Evolutionary conservation across 257 asterid species (phyloP).

Genomic region (Gardenia jasminoides): DNA sequence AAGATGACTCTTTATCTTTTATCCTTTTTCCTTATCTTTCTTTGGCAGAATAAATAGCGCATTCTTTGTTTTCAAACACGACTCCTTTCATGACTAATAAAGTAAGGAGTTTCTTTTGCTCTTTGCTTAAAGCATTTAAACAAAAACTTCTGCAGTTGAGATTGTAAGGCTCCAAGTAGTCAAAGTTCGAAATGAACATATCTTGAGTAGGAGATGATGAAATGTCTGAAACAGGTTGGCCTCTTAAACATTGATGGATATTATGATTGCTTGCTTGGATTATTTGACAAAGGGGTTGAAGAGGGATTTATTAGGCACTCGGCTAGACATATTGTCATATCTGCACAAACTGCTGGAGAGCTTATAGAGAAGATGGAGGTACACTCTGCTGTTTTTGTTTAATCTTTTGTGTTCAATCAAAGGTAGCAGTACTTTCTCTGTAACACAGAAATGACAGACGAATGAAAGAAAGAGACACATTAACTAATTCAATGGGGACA

Average conservation of each 20-base stretch:
- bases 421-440: background rate
- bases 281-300: constrained; percentile 61
- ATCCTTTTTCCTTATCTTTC: too few relatives aligned
- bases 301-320: constrained; percentile 57
- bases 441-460: background rate
- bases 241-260: constrained; percentile 59
- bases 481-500: background rate
- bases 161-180: background rate
- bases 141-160: background rate
- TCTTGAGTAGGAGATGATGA: background rate
- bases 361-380: constrained; percentile 63
- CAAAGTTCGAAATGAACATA: background rate
- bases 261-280: constrained; percentile 57
- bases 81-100: background rate
- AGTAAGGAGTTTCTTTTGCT: too few relatives aligned
- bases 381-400: background rate
- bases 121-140: too few relatives aligned
- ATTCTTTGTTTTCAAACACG: too few relatives aligned
- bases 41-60: too few relatives aligned
- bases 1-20: background rate
- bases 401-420: background rate
- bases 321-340: constrained; percentile 50
- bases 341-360: constrained; percentile 49
- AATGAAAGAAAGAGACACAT: background rate
- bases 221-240: constrained; percentile 43